These are phyloP conservation scores for Hippophae gyantsensis DNA, from an alignment of 306 rosid genomes.

Conservation along the genomic window DNA sequence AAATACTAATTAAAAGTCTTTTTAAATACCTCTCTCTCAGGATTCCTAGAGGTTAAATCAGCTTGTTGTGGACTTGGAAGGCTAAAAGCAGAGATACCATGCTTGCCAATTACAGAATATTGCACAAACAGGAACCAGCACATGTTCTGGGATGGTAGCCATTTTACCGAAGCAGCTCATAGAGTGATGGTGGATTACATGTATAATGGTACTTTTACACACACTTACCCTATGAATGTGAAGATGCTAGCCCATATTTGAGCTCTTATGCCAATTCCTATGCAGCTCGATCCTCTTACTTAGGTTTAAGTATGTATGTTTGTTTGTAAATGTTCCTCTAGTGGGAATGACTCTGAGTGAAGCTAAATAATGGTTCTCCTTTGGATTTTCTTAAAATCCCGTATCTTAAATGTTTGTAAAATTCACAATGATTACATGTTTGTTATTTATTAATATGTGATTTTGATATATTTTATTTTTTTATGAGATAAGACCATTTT, in stretches of 20 bases:
- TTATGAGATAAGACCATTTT: too few relatives aligned
- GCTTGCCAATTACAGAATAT: constrained; percentile 2
- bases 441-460: too few relatives aligned
- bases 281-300: too few relatives aligned
- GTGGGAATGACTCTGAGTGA: too few relatives aligned
- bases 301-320: too few relatives aligned
- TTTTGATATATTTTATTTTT: too few relatives aligned
- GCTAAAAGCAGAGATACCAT: constrained; percentile 5
- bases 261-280: neutral
- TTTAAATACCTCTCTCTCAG: neutral
- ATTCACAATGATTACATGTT: too few relatives aligned
- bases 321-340: too few relatives aligned
- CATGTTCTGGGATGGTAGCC: constrained; percentile 15
- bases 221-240: constrained; percentile 2
- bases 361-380: too few relatives aligned
- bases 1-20: neutral
- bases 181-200: neutral
- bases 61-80: constrained; percentile 20
- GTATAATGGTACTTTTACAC: neutral
- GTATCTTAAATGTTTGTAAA: too few relatives aligned
- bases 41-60: constrained; percentile 9
- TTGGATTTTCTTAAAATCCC: too few relatives aligned
- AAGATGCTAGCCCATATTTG: neutral
- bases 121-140: constrained; percentile 6
- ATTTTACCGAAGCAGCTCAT: constrained; percentile 2